Base-by-base conservation (phyloP, 148 eudicot genomes). In the Nepenthes mirabilis region DNA sequence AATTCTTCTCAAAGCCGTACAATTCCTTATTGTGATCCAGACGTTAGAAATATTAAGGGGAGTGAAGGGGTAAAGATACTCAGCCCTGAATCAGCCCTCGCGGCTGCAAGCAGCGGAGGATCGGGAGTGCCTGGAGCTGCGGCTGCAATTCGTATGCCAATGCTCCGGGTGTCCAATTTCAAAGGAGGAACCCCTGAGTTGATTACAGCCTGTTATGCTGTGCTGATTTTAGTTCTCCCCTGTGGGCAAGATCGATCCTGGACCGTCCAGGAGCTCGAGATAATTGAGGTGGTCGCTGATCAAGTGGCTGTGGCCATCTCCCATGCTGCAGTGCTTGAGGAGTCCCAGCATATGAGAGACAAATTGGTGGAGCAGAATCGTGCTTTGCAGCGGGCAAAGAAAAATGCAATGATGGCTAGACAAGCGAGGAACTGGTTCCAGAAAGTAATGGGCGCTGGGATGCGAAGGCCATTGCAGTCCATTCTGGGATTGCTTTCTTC, bases 391-490 rank as follows among this genome's bases (percentile, higher is more conserved):
- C 32, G n/a, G 47, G 65, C 65, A 6, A 33, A 52, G 48, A 52
- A 52, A 33, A 33, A 62, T 9, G 58, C 57, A 5, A 9, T 52
- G 57, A 52, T 62, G 65, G 65, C 56, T 3, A 62, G 57, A 47
- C 36, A 62, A 52, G 65, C 65, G 2, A 62, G 65, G 56, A 62
- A 54, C 96, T 33, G 79, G 81, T 91, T 87, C 63, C 74, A 85
- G 43, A 83, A 81, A 56, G 97, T 88, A n/a, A 88, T 91, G 97
- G 88, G 83, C 67, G 82, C 79, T 70, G 94, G 86, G 72, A 91
- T 88, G 97, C 85, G 95, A 67, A 91, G 83, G 35, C 97, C 97
- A 52, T 85, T 91, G 95, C 95, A 91, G 72, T 91, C 97, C 33
- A 70, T 85, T 23, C 3, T 37, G 2, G 66, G 58, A 3, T 32